A percentile compares a stretch with the other conserved stretches of the same genome.
Evolutionary conservation across 169 alveolate genomes (phyloP).

Genomic region (Plasmodium sp.): DNA sequence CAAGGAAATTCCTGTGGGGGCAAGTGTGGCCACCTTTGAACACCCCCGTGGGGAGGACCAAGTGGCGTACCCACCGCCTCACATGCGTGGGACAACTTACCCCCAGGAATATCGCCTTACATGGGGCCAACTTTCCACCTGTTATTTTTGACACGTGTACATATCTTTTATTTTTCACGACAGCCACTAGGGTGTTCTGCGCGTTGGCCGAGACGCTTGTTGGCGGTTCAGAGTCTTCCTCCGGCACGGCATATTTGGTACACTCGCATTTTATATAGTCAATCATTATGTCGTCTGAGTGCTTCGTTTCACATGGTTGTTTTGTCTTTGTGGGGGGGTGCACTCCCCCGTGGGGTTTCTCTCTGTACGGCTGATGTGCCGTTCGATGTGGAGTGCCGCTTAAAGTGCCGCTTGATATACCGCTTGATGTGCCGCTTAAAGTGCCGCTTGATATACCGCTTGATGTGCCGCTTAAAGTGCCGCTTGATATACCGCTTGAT

Average conservation of each 20-base stretch:
- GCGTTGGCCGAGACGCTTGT: slow-evolving; percentile 18
- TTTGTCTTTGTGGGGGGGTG: background rate
- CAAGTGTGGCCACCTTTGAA: background rate
- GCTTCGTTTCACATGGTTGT: background rate
- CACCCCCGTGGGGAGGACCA: background rate
- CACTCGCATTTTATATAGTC: slow-evolving; percentile 52
- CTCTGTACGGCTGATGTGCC: background rate
- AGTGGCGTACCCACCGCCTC: background rate
- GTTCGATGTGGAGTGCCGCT: background rate
- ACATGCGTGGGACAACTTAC: slow-evolving; percentile 21
- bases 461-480: background rate
- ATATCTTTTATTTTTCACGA: slow-evolving; percentile 7
- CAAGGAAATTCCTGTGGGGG: background rate
- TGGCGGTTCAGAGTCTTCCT: slow-evolving; percentile 37
- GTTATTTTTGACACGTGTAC: slow-evolving; percentile 31
- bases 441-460: background rate
- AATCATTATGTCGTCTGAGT: slow-evolving; percentile 4
- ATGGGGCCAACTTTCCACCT: slow-evolving; percentile 4
- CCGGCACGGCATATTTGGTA: slow-evolving; percentile 31
- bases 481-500: no score
- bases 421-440: background rate
- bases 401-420: background rate
- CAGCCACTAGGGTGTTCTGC: slow-evolving; percentile 50
- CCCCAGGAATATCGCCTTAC: slow-evolving; percentile 15
- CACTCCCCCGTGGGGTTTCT: background rate